Base-by-base conservation (phyloP, 805 yeast species). In the Clavispora santaluciae region DNA sequence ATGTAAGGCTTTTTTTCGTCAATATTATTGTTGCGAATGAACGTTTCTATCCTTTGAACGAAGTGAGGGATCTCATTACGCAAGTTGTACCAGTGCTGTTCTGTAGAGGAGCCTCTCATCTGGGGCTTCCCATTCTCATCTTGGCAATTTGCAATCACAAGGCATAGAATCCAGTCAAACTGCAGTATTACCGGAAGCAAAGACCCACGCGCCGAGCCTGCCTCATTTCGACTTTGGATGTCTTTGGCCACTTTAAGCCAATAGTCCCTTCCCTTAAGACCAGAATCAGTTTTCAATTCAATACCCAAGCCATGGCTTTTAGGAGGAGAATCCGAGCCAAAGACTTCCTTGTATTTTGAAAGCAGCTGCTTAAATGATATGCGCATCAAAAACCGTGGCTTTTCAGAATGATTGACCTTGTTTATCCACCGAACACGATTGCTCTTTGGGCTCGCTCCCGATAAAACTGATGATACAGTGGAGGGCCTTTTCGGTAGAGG, bases 371-470 rank as follows among this genome's bases (percentile, higher is more conserved):
- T 47, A 36, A 62, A 59, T 5, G 48, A 48, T 5, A 61, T 51
- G 12, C 62, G 48, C 17, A 61, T 50, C 25, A 59, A 44, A 37
- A 61, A 59, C 26, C 57, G 46, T 10, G 61, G 62, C 20, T 44
- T 47, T n/a, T 42, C 45, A 15, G 55, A 26, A 22, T 60, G 66
- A 30, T 50, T 40, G 12, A 51, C 42, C 39, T 57, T 62, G 41
- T 66, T 60, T 22, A 66, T 60, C 63, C 65, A 60, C 29, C 57
- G 54, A 13, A 53, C 51, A 24, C n/a, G 33, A 34, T 38, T 40
- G n/a, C 34, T 30, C 18, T 11, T 23, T 2, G 23, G 21, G 17
- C 35, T 22, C 31, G 18, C 6, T 28, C 36, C 41, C 15, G 40
- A 3, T 9, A 49, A 38, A 2, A 39, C 48, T 2, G 46, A 33